A percentile compares a stretch with the other conserved stretches of the same genome.
Conservation (phyloP, 2,329 filamentous ascomycete genomes). For the Verticillium klebahnii region DNA sequence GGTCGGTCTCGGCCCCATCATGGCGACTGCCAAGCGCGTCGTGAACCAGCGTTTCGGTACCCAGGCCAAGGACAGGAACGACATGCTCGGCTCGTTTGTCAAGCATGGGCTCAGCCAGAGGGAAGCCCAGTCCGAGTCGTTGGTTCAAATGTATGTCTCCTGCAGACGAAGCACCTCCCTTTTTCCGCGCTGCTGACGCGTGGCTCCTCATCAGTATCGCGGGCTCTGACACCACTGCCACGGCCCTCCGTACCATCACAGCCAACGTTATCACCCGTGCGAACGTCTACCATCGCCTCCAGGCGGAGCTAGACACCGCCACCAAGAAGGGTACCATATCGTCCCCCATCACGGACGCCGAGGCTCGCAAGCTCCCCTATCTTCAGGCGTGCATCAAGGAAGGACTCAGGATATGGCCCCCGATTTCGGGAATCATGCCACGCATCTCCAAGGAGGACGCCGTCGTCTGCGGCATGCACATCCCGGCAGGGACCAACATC, state of each 20-base stretch:
- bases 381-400: conserved; percentile 48
- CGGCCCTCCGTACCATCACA: conserved; percentile 46
- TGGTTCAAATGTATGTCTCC: conserved; percentile 35
- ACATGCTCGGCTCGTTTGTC: conserved; percentile 32
- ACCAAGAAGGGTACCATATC: conserved; percentile 16
- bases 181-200: conserved; percentile 51
- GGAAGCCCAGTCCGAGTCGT: conserved; percentile 49
- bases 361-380: conserved; percentile 33
- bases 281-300: conserved; percentile 37
- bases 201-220: conserved; percentile 61
- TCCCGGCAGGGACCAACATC: conserved; percentile 32
- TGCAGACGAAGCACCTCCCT: conserved; percentile 39
- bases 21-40: conserved; percentile 61
- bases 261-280: conserved; percentile 48
- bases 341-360: conserved; percentile 25
- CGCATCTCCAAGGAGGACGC: conserved; percentile 52
- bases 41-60: conserved; percentile 12
- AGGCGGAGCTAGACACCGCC: conserved; percentile 35
- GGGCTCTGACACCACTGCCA: conserved; percentile 55
- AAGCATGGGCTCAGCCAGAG: conserved; percentile 21
- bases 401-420: conserved; percentile 31
- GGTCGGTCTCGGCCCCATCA: conserved; percentile 66
- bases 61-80: conserved; percentile 22
- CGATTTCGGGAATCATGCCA: conserved; percentile 46
- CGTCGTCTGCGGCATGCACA: conserved; percentile 24